Evolutionary conservation across 257 asterid genomes (phyloP).

Genomic region (Leonotis leonurus): DNA sequence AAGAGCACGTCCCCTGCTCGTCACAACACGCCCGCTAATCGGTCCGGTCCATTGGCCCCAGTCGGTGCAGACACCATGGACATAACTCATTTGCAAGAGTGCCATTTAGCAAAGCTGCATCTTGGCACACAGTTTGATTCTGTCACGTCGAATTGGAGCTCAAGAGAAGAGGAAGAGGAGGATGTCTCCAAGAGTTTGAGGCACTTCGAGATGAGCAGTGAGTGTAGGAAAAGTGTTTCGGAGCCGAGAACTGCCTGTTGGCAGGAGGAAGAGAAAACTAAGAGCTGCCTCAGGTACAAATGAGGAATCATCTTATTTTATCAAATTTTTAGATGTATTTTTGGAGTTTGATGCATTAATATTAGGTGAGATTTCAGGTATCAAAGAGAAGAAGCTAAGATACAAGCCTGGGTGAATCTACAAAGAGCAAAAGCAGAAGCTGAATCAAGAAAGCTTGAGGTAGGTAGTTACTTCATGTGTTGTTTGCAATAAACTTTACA

Average conservation of each 20-base stretch:
- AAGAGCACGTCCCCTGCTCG: constrained; percentile 69
- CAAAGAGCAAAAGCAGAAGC: constrained; percentile 98
- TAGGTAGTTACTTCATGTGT: constrained; percentile 11
- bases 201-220: constrained; percentile 72
- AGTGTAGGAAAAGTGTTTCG: constrained; percentile 51
- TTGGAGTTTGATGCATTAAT: neutral
- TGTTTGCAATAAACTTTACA: neutral
- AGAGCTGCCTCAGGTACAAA: constrained; percentile 70
- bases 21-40: constrained; percentile 75
- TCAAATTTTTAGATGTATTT: neutral
- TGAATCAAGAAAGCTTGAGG: constrained; percentile 97
- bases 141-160: constrained; percentile 69
- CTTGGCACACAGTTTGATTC: constrained; percentile 50
- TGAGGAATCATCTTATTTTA: neutral
- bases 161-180: constrained; percentile 96
- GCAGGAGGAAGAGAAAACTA: constrained; percentile 81
- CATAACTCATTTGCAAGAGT: constrained; percentile 57
- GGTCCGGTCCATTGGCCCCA: constrained; percentile 69
- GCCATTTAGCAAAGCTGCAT: constrained; percentile 71
- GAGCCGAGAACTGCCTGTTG: constrained; percentile 54
- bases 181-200: constrained; percentile 95
- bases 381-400: constrained; percentile 93
- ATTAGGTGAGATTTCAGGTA: constrained; percentile 39
- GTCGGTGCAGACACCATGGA: constrained; percentile 39
- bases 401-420: constrained; percentile 96